Base-by-base conservation (phyloP, 768 basidiomycete species). In the Neoboletus brunneissimus region DNA sequence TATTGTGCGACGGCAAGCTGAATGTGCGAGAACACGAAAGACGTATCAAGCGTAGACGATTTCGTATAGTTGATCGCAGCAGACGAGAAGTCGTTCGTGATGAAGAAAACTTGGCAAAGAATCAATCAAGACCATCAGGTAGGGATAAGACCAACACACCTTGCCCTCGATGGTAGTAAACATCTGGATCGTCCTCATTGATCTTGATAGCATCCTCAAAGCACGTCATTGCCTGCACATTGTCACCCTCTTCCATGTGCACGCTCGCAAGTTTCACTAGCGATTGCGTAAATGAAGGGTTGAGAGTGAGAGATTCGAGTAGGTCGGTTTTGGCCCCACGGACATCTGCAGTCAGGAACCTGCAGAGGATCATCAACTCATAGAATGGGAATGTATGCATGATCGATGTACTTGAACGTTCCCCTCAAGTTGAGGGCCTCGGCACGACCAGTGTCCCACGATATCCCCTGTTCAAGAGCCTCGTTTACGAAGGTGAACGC, bases 161-260 rank as follows among this genome's bases (percentile, higher is more conserved):
- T 79, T 99, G 97, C 44, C 96, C 97, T 63, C 95, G 92, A 72
- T 99, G 97, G 74, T 99, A 99, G 78, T 92, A 98, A 54, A 97
- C 93, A 72, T 98, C 96, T 0, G 96, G 88, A 73, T 98, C 95
- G 47, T 85, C 76, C 7, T 86, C 76, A 65, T 98, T 87, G 62
- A 89, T 82, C 63, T 80, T 78, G 67, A 94, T 87, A 1, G 97
- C 97, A 59, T 88, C 79, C 43, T 96, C 94, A 69, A 98, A 98
- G 69, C 89, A 91, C 56, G 88, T 84, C 73, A 98, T 94, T 1
- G 96, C 90, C 61, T 83, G 84, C 20, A 78, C 75, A 13, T 90
- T 81, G 59, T 94, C 83, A 40, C 88, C 87, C 65, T 95, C 87
- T 70, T 99, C 97, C 96, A 99, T 98, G 72, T 95, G 81, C 38